A percentile compares a stretch with the other conserved stretches of the same genome.
Evolutionary conservation across 2,329 filamentous ascomycete genomes (phyloP).

Genomic region (Stachybotrys chartarum): DNA sequence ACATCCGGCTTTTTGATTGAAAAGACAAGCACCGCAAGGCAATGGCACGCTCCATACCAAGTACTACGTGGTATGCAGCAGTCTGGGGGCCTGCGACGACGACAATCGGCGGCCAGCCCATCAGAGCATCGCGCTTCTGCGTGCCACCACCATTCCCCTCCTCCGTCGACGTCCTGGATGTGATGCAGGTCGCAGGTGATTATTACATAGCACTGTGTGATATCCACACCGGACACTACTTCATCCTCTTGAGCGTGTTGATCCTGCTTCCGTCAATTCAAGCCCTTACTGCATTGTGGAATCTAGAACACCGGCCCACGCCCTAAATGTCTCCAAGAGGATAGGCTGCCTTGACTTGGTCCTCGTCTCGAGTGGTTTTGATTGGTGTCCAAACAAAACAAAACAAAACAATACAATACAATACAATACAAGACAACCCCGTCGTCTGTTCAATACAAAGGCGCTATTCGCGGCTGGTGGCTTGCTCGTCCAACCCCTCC

Average conservation of each 20-base stretch:
- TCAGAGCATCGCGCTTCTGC: not conserved
- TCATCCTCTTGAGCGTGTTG: not conserved
- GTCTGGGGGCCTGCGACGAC: not conserved
- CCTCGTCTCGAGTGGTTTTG: not conserved
- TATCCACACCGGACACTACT: no score
- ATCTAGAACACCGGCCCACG: not conserved
- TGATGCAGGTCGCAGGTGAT: no score
- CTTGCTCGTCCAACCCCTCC: constrained; percentile 38
- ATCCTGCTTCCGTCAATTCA: not conserved
- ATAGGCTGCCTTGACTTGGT: not conserved
- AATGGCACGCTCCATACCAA: no score
- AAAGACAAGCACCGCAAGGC: no score
- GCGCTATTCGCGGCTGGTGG: not conserved
- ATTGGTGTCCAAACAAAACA: no score
- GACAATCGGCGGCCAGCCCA: not conserved
- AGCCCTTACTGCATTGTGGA: not conserved
- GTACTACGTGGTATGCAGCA: not conserved
- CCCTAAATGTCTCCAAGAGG: not conserved
- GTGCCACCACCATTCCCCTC: not conserved
- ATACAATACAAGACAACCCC: no score
- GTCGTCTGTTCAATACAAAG: not conserved
- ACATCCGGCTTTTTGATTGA: no score
- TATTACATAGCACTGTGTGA: no score
- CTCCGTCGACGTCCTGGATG: not conserved
- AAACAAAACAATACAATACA: no score